Conservation (phyloP, 306 rosid species). For the Quillaja saponaria region DNA sequence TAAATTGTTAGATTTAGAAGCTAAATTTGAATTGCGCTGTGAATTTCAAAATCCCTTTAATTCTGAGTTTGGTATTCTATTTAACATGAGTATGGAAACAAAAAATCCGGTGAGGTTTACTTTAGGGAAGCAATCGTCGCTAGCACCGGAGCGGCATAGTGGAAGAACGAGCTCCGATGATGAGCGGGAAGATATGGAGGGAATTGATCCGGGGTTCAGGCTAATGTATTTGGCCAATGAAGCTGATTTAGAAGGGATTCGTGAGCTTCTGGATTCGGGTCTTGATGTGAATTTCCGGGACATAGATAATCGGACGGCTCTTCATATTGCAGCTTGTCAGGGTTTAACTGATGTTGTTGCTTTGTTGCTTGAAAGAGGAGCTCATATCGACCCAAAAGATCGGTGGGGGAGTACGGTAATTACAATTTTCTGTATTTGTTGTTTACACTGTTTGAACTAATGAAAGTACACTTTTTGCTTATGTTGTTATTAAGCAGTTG, state of each 20-base stretch:
- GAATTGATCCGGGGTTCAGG: slow-evolving; percentile 53
- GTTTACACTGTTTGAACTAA: too few species aligned
- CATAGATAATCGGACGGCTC: slow-evolving; percentile 80
- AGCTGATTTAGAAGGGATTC: slow-evolving; percentile 74
- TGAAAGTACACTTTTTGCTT: too few species aligned
- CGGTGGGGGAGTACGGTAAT: slow-evolving; percentile 92
- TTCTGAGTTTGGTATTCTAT: neutral
- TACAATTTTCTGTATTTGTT: slow-evolving; percentile 30
- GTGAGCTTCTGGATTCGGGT: slow-evolving; percentile 67
- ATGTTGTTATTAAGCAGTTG: too few species aligned
- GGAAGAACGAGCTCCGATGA: slow-evolving; percentile 20
- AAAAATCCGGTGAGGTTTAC: slow-evolving; percentile 58
- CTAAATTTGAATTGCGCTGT: too few species aligned
- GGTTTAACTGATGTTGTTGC: slow-evolving; percentile 61
- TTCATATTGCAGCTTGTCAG: slow-evolving; percentile 88
- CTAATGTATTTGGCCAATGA: slow-evolving; percentile 87
- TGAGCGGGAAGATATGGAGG: slow-evolving; percentile 34
- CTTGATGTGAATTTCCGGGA: slow-evolving; percentile 75
- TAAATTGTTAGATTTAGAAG: too few species aligned
- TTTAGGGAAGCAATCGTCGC: slow-evolving; percentile 80
- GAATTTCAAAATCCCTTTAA: neutral
- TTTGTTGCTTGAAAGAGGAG: slow-evolving; percentile 63
- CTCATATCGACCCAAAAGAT: slow-evolving; percentile 64
- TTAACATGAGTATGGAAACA: slow-evolving; percentile 66
- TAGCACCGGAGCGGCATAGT: slow-evolving; percentile 59